A percentile compares a stretch with the other conserved stretches of the same genome.
phyloP scores from a whole-genome alignment of 2,329 filamentous ascomycete genomes.

The Fusarium compactum region DNA sequence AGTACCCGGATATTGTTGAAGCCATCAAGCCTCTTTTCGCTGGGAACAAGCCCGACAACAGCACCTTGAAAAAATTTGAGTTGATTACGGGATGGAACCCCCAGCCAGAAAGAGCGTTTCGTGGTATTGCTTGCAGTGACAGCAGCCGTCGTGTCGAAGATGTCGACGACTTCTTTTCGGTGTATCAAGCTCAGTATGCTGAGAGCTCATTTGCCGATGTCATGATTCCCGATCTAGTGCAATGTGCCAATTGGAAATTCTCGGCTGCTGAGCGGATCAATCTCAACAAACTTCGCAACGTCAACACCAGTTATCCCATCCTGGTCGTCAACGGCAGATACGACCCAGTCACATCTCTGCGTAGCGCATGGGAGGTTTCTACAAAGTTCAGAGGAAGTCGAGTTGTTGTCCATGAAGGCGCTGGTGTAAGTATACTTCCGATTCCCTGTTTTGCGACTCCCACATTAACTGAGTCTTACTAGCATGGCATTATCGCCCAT shows the following conservation, averaged over 20 bases:
- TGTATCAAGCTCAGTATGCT: slow-evolving; percentile 11
- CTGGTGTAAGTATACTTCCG: background rate
- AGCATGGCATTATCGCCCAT: background rate
- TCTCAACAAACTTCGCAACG: background rate
- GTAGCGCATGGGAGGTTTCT: background rate
- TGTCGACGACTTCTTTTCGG: slow-evolving; percentile 1
- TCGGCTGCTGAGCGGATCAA: background rate
- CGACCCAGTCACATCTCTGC: background rate
- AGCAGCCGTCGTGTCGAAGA: background rate
- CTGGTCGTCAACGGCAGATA: slow-evolving; percentile 5
- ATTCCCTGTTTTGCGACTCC: background rate
- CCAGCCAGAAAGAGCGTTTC: rapidly evolving
- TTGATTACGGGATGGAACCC: background rate
- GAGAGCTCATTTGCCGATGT: background rate
- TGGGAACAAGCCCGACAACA: background rate
- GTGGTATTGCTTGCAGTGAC: background rate
- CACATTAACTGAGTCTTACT: rapidly evolving
- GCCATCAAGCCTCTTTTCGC: background rate
- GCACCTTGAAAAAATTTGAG: no score
- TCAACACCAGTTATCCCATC: background rate
- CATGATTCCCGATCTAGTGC: rapidly evolving
- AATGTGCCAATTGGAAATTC: slow-evolving; percentile 6
- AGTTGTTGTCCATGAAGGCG: slow-evolving; percentile 14
- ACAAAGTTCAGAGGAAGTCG: slow-evolving; percentile 6
- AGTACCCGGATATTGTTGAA: background rate